A percentile compares a stretch with the other conserved stretches of the same genome.
Conservation (phyloP, 768 basidiomycete genomes). For the Hemileccinum rubropunctum region DNA sequence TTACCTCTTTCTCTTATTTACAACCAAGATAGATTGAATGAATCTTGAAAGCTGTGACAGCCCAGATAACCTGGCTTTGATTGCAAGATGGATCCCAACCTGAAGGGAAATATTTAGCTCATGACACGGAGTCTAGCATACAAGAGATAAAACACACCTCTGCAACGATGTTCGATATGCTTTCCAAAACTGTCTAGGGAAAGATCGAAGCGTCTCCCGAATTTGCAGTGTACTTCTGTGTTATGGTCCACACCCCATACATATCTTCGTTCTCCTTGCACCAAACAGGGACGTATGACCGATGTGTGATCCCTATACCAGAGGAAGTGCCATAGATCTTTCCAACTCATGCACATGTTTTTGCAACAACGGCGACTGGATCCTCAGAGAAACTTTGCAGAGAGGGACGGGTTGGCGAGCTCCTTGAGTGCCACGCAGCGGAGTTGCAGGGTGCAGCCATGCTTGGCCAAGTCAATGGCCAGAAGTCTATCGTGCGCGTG, state of each 20-base stretch:
- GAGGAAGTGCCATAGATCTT: too few relatives aligned
- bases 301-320: too few relatives aligned
- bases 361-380: too few relatives aligned
- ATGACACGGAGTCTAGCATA: not conserved
- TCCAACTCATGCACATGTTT: too few relatives aligned
- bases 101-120: not conserved
- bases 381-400: not conserved
- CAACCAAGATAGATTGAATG: constrained; percentile 1
- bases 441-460: too few relatives aligned
- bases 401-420: not conserved
- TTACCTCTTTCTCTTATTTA: constrained; percentile 10
- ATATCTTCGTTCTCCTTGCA: too few relatives aligned
- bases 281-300: too few relatives aligned
- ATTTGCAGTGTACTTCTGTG: too few relatives aligned
- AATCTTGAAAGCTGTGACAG: not conserved
- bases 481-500: not conserved
- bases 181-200: constrained; percentile 9
- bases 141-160: not conserved
- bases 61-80: not conserved
- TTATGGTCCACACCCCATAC: too few relatives aligned
- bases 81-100: constrained; percentile 11
- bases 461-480: too few relatives aligned
- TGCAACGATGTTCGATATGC: constrained; percentile 6
- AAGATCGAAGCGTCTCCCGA: constrained; percentile 7
- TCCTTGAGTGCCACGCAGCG: not conserved